Conservation (phyloP, 73 alveolate genomes). For the Stentor roeselii region DNA sequence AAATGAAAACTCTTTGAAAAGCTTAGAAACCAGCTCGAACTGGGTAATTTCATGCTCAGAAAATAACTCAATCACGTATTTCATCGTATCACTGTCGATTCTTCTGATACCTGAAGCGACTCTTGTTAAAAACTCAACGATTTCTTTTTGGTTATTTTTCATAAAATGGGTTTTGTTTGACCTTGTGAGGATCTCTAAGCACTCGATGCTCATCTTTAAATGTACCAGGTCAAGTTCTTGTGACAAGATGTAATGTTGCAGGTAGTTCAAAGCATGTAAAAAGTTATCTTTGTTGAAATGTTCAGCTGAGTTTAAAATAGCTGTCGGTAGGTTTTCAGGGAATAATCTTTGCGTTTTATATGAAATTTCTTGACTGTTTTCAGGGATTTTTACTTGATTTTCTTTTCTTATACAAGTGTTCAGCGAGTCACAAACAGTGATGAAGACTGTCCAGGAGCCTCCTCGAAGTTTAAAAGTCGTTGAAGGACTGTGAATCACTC, state of each 20-base stretch:
- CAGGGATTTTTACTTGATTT: neutral
- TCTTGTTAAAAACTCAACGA: neutral
- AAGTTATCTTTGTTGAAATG: neutral
- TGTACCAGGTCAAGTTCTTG: neutral
- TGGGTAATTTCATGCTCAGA: neutral
- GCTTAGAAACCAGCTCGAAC: neutral
- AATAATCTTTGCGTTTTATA: no score
- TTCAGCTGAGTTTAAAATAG: neutral
- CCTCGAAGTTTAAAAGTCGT: neutral
- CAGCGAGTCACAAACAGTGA: neutral
- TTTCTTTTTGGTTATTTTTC: neutral
- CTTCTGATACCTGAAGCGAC: neutral
- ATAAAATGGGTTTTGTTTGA: constrained; percentile 1
- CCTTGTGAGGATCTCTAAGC: neutral
- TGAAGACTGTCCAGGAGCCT: neutral
- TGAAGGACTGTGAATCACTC: neutral
- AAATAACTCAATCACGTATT: neutral
- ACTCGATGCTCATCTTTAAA: neutral
- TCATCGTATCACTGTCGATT: neutral
- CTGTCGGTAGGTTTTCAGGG: neutral
- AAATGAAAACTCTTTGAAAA: neutral
- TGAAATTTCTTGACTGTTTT: neutral
- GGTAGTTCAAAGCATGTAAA: neutral
- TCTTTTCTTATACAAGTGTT: neutral
- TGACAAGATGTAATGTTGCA: no score